Evolutionary conservation across 2,329 filamentous ascomycete genomes (phyloP), one percentile per base, ranked within the genome.

Genomic region (Monosporascus sp.): DNA sequence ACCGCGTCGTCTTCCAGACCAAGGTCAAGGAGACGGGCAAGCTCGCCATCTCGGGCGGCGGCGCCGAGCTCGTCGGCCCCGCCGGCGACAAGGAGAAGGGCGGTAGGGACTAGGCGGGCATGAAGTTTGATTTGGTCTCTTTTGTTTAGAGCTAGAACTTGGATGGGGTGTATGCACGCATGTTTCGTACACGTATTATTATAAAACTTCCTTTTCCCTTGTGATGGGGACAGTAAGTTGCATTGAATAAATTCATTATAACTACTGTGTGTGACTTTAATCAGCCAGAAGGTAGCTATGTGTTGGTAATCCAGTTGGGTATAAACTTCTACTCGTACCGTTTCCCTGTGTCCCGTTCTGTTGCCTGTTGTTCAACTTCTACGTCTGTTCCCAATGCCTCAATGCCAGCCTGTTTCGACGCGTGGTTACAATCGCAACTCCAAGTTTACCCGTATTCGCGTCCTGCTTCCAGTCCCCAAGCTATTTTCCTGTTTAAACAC

Each of bases 11-110:
- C 58, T 96, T 96, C 81, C 90, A 95, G 79, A 82, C 84, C 52
- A 91, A 85, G 72, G 90, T 96, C 59, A 91, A 92, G 75, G 91
- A 96, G 81, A 96, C 91, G 52, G 91, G 91, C 65, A 96, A 95
- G 81, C 76, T 89, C 63, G 89, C 88, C 56, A 95, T 96, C 69
- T 84, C 84, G 26, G 89, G 88, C 20, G 91, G 86, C 6, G 91
- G 88, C 31, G 90, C 83, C 2, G 91, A 96, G 78, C 76, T 96
- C 61, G 65, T 86, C 27, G 63, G 62, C 7, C 31, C 31, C 11
- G 9, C 31, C 11, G 31, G 31, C 11, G 62, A 53, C 24, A 59
- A 60, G 6, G 66, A 67, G 11, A 5, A 31, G 58, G 62, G 38
- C 6, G 56, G 64, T 44, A 72, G 70, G 61, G 58, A 63, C 54